These are phyloP conservation scores for Darksidea phi DNA, from an alignment of 495 filamentous ascomycete genomes.

Conservation along the genomic window DNA sequence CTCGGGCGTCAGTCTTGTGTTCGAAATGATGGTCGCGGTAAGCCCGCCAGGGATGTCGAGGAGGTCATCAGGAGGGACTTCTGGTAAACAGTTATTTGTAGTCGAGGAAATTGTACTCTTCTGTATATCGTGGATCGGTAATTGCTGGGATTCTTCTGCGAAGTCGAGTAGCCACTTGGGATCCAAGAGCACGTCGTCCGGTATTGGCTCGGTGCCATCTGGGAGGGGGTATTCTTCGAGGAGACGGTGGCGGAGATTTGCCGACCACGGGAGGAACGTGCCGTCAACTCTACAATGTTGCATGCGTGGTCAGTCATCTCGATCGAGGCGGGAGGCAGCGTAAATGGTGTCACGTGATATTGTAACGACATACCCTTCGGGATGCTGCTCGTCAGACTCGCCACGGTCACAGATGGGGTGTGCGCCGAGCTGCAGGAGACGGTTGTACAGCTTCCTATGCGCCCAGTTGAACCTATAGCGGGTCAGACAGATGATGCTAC, in stretches of 20 bases:
- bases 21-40: constrained; percentile 50
- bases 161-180: constrained; percentile 73
- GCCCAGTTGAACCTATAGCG: constrained; percentile 86
- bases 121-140: not conserved
- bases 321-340: not conserved
- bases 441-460: constrained; percentile 78
- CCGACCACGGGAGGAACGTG: constrained; percentile 74
- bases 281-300: constrained; percentile 69
- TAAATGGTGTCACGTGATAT: too few relatives aligned
- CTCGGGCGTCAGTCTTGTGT: constrained; percentile 70
- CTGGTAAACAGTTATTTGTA: not conserved
- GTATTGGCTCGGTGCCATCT: constrained; percentile 63
- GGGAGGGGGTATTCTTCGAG: constrained; percentile 69
- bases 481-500: constrained; percentile 12
- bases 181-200: constrained; percentile 70
- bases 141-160: not conserved
- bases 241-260: constrained; percentile 62
- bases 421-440: constrained; percentile 82
- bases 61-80: constrained; percentile 44
- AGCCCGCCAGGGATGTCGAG: constrained; percentile 58
- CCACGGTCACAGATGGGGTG: constrained; percentile 71
- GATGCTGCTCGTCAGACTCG: constrained; percentile 89
- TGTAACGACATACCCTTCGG: constrained; percentile 72
- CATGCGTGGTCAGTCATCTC: not conserved
- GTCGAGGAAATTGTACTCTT: not conserved